Evolutionary conservation across 108 stramenopile species (phyloP), one percentile per base, ranked within the genome.

Genomic region (Stephanodiscus triporus): DNA sequence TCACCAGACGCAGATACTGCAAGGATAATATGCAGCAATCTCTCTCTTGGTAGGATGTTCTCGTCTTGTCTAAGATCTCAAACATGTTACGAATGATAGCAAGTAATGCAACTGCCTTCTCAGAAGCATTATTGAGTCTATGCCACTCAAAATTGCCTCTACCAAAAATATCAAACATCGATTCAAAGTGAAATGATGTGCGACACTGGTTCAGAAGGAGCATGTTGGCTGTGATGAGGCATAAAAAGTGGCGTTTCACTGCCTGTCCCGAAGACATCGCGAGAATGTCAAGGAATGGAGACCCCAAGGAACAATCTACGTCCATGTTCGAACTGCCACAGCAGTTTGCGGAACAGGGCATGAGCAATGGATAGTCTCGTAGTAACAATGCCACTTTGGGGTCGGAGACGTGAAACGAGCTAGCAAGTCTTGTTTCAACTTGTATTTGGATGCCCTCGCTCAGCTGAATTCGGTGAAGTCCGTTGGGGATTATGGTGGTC

Each of bases 401-500:
- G 75, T 95, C 91, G 20, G 78, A 76, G 3, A 89, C 72, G 63
- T 95, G 94, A 65, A 85, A 67, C 1, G 85, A 82, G 69, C 91
- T 92, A 20, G 85, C 56, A 24, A 95, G 74, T 23, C 90, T 82
- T 37, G 85, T 91, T 63, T 95, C 91, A 7, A 92, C 43, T 34
- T 90, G 87, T 32, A 95, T 66, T 62, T 91, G 86, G 70, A 89
- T 92, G 4, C 22, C 68, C 37, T 87, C 71, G 17, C 91, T 89
- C 17, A 95, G 75, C 62, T 86, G 89, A n/a, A 95, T 70, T 37
- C 91, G 67, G 45, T 95, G 94, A 34, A 74, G 68, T 32, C 88
- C 94, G 80, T 95, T 92, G 2, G 91, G 94, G 59, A 95, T 92
- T 22, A 92, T 66, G 20, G 90, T 92, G 22, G 86, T 81, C n/a